A percentile compares a stretch with the other conserved stretches of the same genome.
phyloP scores from a whole-genome alignment of 2,329 filamentous ascomycete species.

The Chaetomium sp. region DNA sequence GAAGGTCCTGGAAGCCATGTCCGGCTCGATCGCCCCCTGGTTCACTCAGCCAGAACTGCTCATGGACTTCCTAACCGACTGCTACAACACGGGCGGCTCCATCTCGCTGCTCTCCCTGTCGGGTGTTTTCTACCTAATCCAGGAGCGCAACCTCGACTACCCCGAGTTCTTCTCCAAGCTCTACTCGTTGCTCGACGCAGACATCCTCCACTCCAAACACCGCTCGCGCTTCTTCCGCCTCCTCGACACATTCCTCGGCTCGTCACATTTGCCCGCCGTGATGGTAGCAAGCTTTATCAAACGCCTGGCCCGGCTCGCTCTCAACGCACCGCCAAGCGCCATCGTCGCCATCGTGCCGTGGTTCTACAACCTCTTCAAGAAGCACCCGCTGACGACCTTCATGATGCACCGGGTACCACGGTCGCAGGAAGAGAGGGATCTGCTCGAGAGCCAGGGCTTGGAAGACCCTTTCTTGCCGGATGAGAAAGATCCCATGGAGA shows the following conservation, averaged over 20 bases:
- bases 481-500: conserved; percentile 78
- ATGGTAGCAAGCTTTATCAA: conserved; percentile 96
- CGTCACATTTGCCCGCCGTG: conserved; percentile 84
- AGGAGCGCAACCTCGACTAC: conserved; percentile 91
- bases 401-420: conserved; percentile 80
- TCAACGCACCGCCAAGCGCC: conserved; percentile 84
- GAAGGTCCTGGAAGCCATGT: conserved; percentile 65
- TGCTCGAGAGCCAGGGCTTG: conserved; percentile 54
- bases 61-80: conserved; percentile 95
- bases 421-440: conserved; percentile 49
- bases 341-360: conserved; percentile 86
- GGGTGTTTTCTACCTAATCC: conserved; percentile 91
- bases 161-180: conserved; percentile 89
- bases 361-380: conserved; percentile 90
- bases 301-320: conserved; percentile 71
- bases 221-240: conserved; percentile 89
- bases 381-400: conserved; percentile 85
- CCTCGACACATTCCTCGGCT: conserved; percentile 81
- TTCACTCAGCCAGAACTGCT: conserved; percentile 82
- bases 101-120: conserved; percentile 83
- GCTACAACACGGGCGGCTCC: conserved; percentile 78
- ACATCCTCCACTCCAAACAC: conserved; percentile 88
- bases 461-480: conserved; percentile 69
- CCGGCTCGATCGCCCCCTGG: conserved; percentile 77
- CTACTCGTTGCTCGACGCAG: conserved; percentile 81